Evolutionary conservation across 306 rosid genomes (phyloP).

Genomic region (Abrus pulchellus): DNA sequence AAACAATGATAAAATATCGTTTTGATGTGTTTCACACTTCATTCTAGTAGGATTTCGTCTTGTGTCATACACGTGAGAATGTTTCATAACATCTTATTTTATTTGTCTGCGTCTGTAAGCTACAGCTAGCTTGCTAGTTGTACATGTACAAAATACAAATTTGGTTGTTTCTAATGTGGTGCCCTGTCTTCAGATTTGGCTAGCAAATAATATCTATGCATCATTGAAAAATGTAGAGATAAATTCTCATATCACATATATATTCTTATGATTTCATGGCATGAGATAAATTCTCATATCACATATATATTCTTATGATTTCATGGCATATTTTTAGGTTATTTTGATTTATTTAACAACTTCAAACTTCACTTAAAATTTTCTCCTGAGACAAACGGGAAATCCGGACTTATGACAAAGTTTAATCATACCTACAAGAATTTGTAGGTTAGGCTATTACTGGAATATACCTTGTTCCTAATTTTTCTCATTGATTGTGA

Average conservation of each 20-base stretch:
- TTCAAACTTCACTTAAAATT: not conserved
- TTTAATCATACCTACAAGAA: not conserved
- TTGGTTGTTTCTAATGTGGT: not conserved
- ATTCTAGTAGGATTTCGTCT: slow-evolving; percentile 6
- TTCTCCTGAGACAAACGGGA: not conserved
- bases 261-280: not conserved
- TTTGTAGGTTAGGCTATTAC: not conserved
- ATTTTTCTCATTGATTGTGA: not conserved
- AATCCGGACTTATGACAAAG: not conserved
- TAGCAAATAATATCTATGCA: not conserved
- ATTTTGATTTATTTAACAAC: not conserved
- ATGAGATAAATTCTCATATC: not conserved
- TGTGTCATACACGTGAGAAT: slow-evolving; percentile 21
- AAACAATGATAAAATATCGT: slow-evolving; percentile 18
- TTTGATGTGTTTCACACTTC: slow-evolving; percentile 25
- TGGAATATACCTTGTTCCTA: not conserved
- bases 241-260: not conserved
- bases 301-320: not conserved
- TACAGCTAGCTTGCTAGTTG: slow-evolving; percentile 27
- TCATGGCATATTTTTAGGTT: not conserved
- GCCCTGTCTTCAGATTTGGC: slow-evolving; percentile 2
- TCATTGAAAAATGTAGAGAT: not conserved
- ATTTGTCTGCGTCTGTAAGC: slow-evolving; percentile 21
- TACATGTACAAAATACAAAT: not conserved
- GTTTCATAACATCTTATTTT: not conserved